phyloP scores from a whole-genome alignment of 1,139 yeast species.

The Zygoascus sp. region DNA sequence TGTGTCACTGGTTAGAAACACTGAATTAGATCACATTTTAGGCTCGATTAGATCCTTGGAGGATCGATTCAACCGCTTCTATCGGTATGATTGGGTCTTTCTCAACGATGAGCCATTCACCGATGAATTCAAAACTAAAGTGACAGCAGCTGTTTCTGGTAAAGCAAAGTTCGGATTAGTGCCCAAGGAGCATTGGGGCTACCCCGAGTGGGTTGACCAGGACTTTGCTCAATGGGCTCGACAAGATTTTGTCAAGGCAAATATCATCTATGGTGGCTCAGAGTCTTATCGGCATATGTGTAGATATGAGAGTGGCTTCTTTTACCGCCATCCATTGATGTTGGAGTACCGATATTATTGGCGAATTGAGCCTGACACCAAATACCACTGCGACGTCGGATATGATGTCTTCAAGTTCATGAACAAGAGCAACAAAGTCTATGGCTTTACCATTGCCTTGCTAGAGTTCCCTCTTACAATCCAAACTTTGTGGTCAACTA shows the following conservation, averaged over 20 bases:
- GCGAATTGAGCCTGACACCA: slow-evolving; percentile 90
- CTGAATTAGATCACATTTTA: slow-evolving; percentile 54
- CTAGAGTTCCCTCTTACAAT: slow-evolving; percentile 77
- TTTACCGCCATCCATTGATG: slow-evolving; percentile 71
- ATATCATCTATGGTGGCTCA: slow-evolving; percentile 59
- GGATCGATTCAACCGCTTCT: slow-evolving; percentile 64
- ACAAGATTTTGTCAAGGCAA: slow-evolving; percentile 42
- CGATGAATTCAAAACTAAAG: slow-evolving; percentile 43
- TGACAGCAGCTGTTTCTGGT: slow-evolving; percentile 52
- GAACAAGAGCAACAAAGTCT: slow-evolving; percentile 67
- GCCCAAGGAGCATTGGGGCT: slow-evolving; percentile 66
- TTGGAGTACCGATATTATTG: slow-evolving; percentile 79
- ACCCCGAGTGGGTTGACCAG: slow-evolving; percentile 62
- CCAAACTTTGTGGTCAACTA: slow-evolving; percentile 76
- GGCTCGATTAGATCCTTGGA: slow-evolving; percentile 58
- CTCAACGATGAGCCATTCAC: slow-evolving; percentile 60
- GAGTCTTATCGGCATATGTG: slow-evolving; percentile 83
- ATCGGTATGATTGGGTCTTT: slow-evolving; percentile 77
- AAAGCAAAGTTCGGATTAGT: slow-evolving; percentile 58
- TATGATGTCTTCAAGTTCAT: slow-evolving; percentile 79
- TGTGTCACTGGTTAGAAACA: slow-evolving; percentile 59
- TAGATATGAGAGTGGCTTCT: slow-evolving; percentile 86
- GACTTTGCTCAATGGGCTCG: slow-evolving; percentile 52
- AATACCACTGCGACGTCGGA: slow-evolving; percentile 71
- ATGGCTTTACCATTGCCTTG: slow-evolving; percentile 75